phyloP scores from a whole-genome alignment of 2,329 filamentous ascomycete species.

The Drechslerella dactyloides region DNA sequence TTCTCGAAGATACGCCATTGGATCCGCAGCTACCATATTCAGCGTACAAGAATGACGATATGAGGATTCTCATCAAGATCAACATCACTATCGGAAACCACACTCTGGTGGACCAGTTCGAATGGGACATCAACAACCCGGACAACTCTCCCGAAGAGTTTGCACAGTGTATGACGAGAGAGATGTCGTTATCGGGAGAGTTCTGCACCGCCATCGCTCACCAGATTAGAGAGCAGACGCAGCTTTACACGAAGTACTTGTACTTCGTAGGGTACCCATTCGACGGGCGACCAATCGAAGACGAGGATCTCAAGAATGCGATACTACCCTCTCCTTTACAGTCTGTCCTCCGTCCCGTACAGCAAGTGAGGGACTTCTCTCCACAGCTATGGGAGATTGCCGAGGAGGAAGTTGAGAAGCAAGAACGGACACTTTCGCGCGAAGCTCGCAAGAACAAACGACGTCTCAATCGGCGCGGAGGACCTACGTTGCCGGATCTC shows the following conservation, averaged over 20 bases:
- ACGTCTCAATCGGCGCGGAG: constrained; percentile 89
- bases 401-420: constrained; percentile 85
- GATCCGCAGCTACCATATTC: constrained; percentile 89
- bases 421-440: constrained; percentile 88
- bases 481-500: constrained; percentile 90
- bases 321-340: constrained; percentile 85
- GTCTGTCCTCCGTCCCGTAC: constrained; percentile 84
- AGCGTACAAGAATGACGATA: constrained; percentile 98
- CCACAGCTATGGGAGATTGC: constrained; percentile 94
- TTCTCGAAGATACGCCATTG: constrained; percentile 84
- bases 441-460: constrained; percentile 95
- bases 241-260: constrained; percentile 90
- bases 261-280: constrained; percentile 95
- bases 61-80: constrained; percentile 92
- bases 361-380: constrained; percentile 90
- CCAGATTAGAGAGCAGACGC: constrained; percentile 93
- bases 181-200: constrained; percentile 89
- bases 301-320: constrained; percentile 82
- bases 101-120: constrained; percentile 94
- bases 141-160: constrained; percentile 95
- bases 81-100: constrained; percentile 97
- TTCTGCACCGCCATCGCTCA: constrained; percentile 98
- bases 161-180: constrained; percentile 83
- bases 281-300: constrained; percentile 89
- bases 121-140: constrained; percentile 98